Conservation (phyloP, 495 filamentous ascomycete genomes). For the Cudoniella acicularis region DNA sequence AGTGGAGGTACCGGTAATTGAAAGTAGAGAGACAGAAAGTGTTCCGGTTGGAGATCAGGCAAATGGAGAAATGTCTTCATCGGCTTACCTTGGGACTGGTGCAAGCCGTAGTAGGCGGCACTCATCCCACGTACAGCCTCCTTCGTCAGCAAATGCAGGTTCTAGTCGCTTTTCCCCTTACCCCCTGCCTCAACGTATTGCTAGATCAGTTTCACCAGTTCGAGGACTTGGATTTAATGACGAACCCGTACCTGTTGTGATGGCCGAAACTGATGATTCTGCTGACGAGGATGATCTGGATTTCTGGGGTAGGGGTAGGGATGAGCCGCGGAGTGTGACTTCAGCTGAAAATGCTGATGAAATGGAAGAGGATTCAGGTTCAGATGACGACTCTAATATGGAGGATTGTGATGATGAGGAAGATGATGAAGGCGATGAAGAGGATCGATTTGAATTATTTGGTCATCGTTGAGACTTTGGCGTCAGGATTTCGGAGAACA, state of each 20-base stretch:
- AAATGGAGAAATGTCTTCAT: slow-evolving; percentile 3
- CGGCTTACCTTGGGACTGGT: not conserved
- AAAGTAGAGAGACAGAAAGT: slow-evolving; percentile 15
- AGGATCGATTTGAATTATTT: slow-evolving; percentile 62
- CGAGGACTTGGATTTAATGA: slow-evolving; percentile 13
- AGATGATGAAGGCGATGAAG: slow-evolving; percentile 52
- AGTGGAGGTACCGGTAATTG: slow-evolving; percentile 16
- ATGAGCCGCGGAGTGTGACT: slow-evolving; percentile 28
- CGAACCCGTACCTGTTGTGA: slow-evolving; percentile 9
- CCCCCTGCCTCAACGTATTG: slow-evolving; percentile 28
- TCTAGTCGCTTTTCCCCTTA: slow-evolving; percentile 31
- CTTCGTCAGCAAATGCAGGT: slow-evolving; percentile 34
- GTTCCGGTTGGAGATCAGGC: not conserved
- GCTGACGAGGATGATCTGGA: slow-evolving; percentile 50
- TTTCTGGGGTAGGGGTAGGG: slow-evolving; percentile 58
- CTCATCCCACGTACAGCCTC: slow-evolving; percentile 35
- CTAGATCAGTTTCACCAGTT: slow-evolving; percentile 37
- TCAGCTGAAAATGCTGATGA: slow-evolving; percentile 39
- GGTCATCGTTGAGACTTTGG: slow-evolving; percentile 57
- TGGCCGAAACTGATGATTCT: slow-evolving; percentile 41
- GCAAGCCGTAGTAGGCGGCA: slow-evolving; percentile 35
- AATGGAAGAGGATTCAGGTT: slow-evolving; percentile 48
- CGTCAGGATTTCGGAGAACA: slow-evolving; percentile 1
- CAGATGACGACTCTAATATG: slow-evolving; percentile 30
- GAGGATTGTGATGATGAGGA: slow-evolving; percentile 32